A percentile compares a stretch with the other conserved stretches of the same genome.
phyloP scores from a whole-genome alignment of 352 stramenopile species.

The Pythium brachiatum region DNA sequence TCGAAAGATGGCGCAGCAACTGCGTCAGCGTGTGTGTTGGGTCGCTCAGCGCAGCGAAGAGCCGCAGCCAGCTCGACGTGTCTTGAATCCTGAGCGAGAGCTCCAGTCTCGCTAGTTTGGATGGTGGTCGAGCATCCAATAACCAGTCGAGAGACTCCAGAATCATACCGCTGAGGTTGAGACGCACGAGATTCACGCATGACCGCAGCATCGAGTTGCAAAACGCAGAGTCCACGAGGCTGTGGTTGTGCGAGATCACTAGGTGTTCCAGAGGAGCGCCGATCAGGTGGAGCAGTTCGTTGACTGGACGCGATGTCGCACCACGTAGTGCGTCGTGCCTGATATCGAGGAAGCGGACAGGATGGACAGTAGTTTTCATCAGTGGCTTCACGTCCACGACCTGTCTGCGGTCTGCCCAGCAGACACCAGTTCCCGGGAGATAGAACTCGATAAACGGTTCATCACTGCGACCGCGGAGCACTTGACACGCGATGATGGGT shows the following conservation, averaged over 20 bases:
- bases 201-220: conserved; percentile 2
- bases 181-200: conserved; percentile 10
- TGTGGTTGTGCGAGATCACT: neutral
- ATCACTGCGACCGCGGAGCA: neutral
- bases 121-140: too few relatives aligned
- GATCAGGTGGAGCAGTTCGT: conserved; percentile 9
- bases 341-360: neutral
- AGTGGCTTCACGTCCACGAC: conserved; percentile 9
- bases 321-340: neutral
- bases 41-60: too few relatives aligned
- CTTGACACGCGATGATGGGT: conserved; percentile 11
- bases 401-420: conserved; percentile 13
- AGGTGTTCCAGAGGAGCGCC: conserved; percentile 13
- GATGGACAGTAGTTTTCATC: neutral
- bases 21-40: too few relatives aligned
- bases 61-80: too few relatives aligned
- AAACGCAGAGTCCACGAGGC: neutral
- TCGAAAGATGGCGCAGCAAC: too few relatives aligned
- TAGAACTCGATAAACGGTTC: conserved; percentile 18
- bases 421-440: conserved; percentile 13
- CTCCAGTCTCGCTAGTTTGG: too few relatives aligned
- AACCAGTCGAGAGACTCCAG: neutral
- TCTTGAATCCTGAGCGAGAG: too few relatives aligned
- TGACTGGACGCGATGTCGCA: neutral
- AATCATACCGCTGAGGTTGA: neutral